phyloP scores from a whole-genome alignment of 257 asterid species.

The Voacanga thouarsii region DNA sequence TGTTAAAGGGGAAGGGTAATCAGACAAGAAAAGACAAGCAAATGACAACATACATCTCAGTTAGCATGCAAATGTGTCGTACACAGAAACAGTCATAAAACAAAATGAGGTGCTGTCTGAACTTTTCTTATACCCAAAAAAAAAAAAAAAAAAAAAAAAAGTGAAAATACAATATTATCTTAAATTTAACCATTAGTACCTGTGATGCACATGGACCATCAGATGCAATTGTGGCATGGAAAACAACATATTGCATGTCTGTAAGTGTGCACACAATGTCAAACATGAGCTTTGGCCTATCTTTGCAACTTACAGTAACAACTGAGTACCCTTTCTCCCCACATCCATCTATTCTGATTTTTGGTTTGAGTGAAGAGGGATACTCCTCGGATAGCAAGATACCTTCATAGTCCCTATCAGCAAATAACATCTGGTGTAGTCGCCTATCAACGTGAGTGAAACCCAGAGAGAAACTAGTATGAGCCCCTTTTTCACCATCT shows the following conservation, averaged over 20 bases:
- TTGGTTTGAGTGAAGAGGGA: slow-evolving; percentile 41
- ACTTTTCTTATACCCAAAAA: neutral
- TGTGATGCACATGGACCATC: slow-evolving; percentile 86
- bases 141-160: neutral
- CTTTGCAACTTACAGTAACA: slow-evolving; percentile 84
- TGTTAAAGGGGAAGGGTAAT: neutral
- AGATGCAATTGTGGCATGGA: slow-evolving; percentile 83
- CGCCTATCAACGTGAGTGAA: slow-evolving; percentile 79
- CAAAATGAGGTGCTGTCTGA: neutral
- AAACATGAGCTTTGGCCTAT: slow-evolving; percentile 90
- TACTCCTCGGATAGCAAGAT: slow-evolving; percentile 32
- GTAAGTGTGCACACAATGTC: slow-evolving; percentile 97
- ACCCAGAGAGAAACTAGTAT: slow-evolving; percentile 59
- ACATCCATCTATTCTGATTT: slow-evolving; percentile 65
- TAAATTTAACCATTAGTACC: slow-evolving; percentile 35
- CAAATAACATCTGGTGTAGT: slow-evolving; percentile 88
- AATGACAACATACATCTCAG: neutral
- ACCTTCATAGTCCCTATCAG: slow-evolving; percentile 82
- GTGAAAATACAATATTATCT: neutral
- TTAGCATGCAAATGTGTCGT: neutral
- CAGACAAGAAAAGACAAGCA: neutral
- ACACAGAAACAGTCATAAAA: neutral
- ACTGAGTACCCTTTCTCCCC: slow-evolving; percentile 87
- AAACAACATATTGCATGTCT: slow-evolving; percentile 86
- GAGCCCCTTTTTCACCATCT: slow-evolving; percentile 44